These are phyloP conservation scores for Gymnopilus dilepis DNA, from an alignment of 768 basidiomycete genomes.

Conservation along the genomic window DNA sequence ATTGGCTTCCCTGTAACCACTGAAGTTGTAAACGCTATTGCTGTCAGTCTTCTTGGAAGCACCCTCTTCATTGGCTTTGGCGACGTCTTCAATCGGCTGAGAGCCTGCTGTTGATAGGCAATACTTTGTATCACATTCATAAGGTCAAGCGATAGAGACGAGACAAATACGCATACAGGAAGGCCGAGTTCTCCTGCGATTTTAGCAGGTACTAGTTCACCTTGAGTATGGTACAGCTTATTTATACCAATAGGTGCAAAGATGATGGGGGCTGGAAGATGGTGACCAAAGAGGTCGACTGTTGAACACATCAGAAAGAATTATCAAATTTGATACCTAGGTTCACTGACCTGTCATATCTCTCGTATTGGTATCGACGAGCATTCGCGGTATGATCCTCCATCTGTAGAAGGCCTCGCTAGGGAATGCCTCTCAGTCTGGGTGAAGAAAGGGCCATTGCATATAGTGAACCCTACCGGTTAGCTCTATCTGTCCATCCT, in stretches of 20 bases:
- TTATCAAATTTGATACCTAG: not conserved
- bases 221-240: conserved; percentile 48
- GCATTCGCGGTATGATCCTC: conserved; percentile 60
- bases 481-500: conserved; percentile 56
- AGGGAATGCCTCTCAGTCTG: not conserved
- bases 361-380: conserved; percentile 52
- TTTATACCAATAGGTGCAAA: conserved; percentile 65
- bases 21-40: conserved; percentile 40
- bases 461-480: conserved; percentile 34
- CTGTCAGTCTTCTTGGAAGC: conserved; percentile 39
- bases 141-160: not conserved
- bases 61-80: conserved; percentile 48
- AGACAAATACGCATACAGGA: conserved; percentile 12
- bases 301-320: not conserved
- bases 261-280: conserved; percentile 54
- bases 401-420: conserved; percentile 59
- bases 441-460: not conserved
- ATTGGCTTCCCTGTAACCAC: conserved; percentile 32
- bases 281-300: conserved; percentile 52
- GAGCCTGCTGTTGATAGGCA: conserved; percentile 57
- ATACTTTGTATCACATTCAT: conserved; percentile 34
- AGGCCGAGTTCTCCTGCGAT: conserved; percentile 52
- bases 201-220: conserved; percentile 47
- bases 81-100: conserved; percentile 57
- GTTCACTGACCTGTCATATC: conserved; percentile 46